A percentile compares a stretch with the other conserved stretches of the same genome.
phyloP scores from a whole-genome alignment of 352 stramenopile genomes.

The Pythium volutum region DNA sequence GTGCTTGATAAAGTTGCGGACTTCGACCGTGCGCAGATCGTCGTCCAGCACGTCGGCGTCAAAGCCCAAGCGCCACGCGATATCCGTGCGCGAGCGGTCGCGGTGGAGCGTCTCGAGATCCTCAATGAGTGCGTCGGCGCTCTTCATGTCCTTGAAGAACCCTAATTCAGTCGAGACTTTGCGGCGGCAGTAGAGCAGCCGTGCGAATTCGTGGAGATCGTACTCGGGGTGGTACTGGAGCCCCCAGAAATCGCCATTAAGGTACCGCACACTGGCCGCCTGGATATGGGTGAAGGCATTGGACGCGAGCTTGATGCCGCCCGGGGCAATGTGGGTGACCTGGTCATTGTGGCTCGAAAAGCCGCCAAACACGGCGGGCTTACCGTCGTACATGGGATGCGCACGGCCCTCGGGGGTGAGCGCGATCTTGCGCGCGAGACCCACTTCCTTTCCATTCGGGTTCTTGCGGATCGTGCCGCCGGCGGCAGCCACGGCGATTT shows the following conservation, averaged over 20 bases:
- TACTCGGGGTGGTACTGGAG: constrained; percentile 82
- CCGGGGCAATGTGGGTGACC: constrained; percentile 51
- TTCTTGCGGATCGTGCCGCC: constrained; percentile 62
- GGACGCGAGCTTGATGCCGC: constrained; percentile 44
- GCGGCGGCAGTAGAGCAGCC: constrained; percentile 61
- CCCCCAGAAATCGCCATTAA: constrained; percentile 75
- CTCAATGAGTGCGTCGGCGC: constrained; percentile 45
- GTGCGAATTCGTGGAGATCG: constrained; percentile 73
- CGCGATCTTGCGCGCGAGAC: constrained; percentile 63
- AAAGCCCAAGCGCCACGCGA: constrained; percentile 63
- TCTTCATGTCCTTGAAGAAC: constrained; percentile 55
- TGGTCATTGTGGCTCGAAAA: constrained; percentile 82
- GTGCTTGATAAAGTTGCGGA: constrained; percentile 73
- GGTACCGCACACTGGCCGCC: constrained; percentile 45
- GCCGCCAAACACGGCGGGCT: constrained; percentile 59
- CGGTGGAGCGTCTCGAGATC: constrained; percentile 54
- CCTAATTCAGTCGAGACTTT: constrained; percentile 57
- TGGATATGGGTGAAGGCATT: constrained; percentile 66
- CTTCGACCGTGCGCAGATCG: constrained; percentile 57
- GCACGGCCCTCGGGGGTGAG: constrained; percentile 51
- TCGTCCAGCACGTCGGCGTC: constrained; percentile 71
- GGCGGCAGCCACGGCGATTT: constrained; percentile 54
- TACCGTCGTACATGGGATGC: constrained; percentile 76
- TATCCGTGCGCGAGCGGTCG: constrained; percentile 48
- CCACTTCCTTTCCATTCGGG: constrained; percentile 59